A percentile compares a stretch with the other conserved stretches of the same genome.
Evolutionary conservation across 202 grass and related monocot genomes (phyloP).

Genomic region (Alloteropsis angusta): DNA sequence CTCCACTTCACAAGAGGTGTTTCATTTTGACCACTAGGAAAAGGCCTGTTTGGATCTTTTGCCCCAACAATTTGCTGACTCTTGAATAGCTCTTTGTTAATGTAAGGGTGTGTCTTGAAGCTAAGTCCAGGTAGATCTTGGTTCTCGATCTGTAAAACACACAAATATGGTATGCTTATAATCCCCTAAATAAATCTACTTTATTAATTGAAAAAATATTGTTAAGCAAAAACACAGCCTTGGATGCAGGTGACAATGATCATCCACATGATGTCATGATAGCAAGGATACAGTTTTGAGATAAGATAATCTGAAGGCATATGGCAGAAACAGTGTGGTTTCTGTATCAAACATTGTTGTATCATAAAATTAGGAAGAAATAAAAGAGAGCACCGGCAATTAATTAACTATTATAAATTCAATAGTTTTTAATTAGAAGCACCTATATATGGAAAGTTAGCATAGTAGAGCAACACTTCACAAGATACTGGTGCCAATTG

Average conservation of each 20-base stretch:
- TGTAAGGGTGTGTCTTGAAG: constrained; percentile 91
- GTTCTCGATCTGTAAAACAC: constrained; percentile 61
- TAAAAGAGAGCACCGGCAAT: not conserved
- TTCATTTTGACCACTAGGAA: constrained; percentile 87
- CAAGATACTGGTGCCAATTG: not conserved
- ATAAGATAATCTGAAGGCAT: not conserved
- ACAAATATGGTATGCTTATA: not conserved
- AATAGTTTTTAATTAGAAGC: not conserved
- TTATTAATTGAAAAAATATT: not conserved
- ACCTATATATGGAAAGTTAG: not conserved
- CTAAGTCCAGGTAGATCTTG: constrained; percentile 68
- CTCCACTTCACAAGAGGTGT: constrained; percentile 81
- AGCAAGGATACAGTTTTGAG: not conserved
- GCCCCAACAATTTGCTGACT: constrained; percentile 54
- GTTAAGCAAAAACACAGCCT: not conserved
- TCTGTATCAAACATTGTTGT: not conserved
- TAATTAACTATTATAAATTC: not conserved
- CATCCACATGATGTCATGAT: not conserved
- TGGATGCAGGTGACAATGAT: not conserved
- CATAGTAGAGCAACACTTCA: not conserved
- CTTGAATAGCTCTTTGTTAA: constrained; percentile 82
- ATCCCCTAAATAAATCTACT: not conserved
- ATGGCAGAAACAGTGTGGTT: not conserved
- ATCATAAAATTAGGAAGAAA: not conserved
- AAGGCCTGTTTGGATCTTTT: constrained; percentile 81